A percentile compares a stretch with the other conserved stretches of the same genome.
Evolutionary conservation across 805 yeast species (phyloP).

Genomic region (Huiozyma sinensis): DNA sequence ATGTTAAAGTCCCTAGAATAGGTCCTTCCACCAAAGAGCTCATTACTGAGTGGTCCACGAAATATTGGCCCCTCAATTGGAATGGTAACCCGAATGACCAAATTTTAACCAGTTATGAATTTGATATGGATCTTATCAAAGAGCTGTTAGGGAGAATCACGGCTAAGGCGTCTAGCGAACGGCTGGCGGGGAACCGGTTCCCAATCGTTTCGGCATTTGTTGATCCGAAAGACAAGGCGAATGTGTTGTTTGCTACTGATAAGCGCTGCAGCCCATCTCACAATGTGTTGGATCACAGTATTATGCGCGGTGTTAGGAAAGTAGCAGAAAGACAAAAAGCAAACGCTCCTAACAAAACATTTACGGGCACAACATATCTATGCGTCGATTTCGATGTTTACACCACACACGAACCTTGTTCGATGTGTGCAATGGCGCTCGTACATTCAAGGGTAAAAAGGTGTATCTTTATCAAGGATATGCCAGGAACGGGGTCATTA

Average conservation of each 20-base stretch:
- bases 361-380: constrained; percentile 37
- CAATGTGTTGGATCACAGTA: constrained; percentile 60
- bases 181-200: constrained; percentile 7
- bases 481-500: constrained; percentile 43
- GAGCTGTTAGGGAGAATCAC: constrained; percentile 24
- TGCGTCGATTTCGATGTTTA: constrained; percentile 71
- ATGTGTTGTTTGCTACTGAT: constrained; percentile 31
- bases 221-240: constrained; percentile 37
- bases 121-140: constrained; percentile 38
- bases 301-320: constrained; percentile 56
- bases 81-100: constrained; percentile 82
- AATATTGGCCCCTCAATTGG: constrained; percentile 88
- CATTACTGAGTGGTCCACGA: constrained; percentile 50
- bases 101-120: constrained; percentile 42
- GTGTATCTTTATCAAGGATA: constrained; percentile 47
- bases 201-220: constrained; percentile 58
- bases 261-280: constrained; percentile 23
- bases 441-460: constrained; percentile 78
- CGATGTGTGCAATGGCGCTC: constrained; percentile 94
- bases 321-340: constrained; percentile 38
- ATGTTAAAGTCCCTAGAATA: constrained; percentile 40
- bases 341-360: constrained; percentile 12
- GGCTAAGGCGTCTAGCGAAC: constrained; percentile 13
- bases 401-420: constrained; percentile 91
- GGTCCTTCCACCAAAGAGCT: constrained; percentile 67